Evolutionary conservation across 768 basidiomycete genomes (phyloP).

Genomic region (Suillus spraguei): DNA sequence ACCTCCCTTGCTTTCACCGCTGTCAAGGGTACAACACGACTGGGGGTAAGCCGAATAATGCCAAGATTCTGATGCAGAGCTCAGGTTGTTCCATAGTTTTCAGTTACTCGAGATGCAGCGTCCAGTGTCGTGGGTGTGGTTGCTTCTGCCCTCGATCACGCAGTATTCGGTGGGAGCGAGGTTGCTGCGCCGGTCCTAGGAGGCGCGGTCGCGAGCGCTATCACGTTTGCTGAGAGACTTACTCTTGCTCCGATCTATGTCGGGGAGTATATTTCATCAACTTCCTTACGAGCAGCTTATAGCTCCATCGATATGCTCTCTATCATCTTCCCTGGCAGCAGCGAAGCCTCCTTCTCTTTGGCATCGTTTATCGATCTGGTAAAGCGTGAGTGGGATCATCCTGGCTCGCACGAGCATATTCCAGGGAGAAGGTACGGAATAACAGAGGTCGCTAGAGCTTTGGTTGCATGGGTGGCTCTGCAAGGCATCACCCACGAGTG

Average conservation of each 20-base stretch:
- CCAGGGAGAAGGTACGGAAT: slow-evolving; percentile 66
- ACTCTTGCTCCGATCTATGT: slow-evolving; percentile 76
- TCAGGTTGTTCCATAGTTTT: slow-evolving; percentile 52
- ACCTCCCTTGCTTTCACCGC: slow-evolving; percentile 68
- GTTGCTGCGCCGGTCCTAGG: slow-evolving; percentile 61
- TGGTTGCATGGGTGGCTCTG: slow-evolving; percentile 79
- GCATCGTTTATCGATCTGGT: slow-evolving; percentile 80
- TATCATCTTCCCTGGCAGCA: slow-evolving; percentile 71
- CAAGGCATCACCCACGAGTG: slow-evolving; percentile 83
- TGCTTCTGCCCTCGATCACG: slow-evolving; percentile 61
- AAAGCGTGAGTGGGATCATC: slow-evolving; percentile 72
- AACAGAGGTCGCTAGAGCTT: slow-evolving; percentile 65
- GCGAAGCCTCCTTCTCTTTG: slow-evolving; percentile 81
- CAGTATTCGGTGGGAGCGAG: slow-evolving; percentile 62
- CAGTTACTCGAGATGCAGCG: slow-evolving; percentile 63
- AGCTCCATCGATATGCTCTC: slow-evolving; percentile 76
- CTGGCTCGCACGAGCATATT: slow-evolving; percentile 49
- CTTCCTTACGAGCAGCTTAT: slow-evolving; percentile 73
- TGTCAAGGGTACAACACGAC: slow-evolving; percentile 65
- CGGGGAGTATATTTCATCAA: slow-evolving; percentile 75
- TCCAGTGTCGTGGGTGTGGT: slow-evolving; percentile 60
- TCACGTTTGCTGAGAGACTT: slow-evolving; percentile 69
- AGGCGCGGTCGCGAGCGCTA: slow-evolving; percentile 57
- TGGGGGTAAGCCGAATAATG: slow-evolving; percentile 56
- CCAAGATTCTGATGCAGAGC: slow-evolving; percentile 11